Base-by-base conservation (phyloP, 2,329 filamentous ascomycete genomes). In the Venturia carpophila region DNA sequence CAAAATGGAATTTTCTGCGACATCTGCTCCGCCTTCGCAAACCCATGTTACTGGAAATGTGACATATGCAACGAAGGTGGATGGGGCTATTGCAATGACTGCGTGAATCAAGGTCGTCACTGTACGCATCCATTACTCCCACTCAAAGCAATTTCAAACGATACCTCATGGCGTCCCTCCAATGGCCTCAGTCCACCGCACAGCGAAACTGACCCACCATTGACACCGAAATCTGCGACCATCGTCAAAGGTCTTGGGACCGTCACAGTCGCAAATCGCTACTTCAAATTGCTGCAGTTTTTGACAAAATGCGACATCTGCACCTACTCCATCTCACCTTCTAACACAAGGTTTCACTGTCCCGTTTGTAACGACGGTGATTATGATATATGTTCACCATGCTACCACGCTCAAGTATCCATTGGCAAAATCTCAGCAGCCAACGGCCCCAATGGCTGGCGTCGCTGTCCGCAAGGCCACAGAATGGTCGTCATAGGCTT, bases 51-150 rank as follows among this genome's bases (percentile, higher is more conserved):
- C 75, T 97, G 92, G 93, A 87, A 90, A 68, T 97, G 93, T 74
- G 85, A 89, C 66, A 75, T 82, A 34, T 97, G 93, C 77, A 96
- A 96, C 70, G 87, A 94, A 68, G 93, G 91, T 5, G 92, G 95
- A 72, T 97, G 92, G 92, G 93, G 93, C 0, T 97, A 91, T 73
- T 97, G 93, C 76, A 91, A 92, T 70, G 79, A 82, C 67, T 97
- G 93, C 69, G 91, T 96, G 39, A 92, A 93, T 66, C 86, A 88
- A 73, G 92, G 91, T 19, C 82, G 83, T 67, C 89, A 87, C 67
- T 97, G 93, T 75, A 89, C 87, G 0, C 93, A 97, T 72, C 82
- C 89, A 7, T 80, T 97, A 0, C 79, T 96, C 0, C 91, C 92
- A 0, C 79, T 96, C 56, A 84, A 87, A 0, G 66, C 63, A 42